These are phyloP conservation scores for Solanum hybrid DNA, from an alignment of 305 asterid genomes.

Conservation along the genomic window DNA sequence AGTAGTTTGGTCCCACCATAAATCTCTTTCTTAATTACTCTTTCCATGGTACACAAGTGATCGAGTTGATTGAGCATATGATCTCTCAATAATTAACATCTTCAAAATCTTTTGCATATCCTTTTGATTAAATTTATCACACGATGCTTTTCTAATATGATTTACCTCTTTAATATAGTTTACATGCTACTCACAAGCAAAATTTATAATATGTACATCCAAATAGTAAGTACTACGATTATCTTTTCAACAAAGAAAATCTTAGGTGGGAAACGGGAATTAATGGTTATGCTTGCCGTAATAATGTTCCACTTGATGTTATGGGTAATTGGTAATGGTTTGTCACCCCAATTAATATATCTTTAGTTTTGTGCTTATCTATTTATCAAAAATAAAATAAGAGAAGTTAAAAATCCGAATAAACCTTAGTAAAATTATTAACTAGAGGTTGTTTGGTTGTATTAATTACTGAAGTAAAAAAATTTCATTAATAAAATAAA, in stretches of 20 bases:
- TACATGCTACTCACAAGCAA: neutral
- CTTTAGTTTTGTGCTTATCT: neutral
- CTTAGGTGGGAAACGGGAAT: neutral
- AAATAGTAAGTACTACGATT: neutral
- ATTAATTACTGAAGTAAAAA: no score
- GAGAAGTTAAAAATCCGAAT: neutral
- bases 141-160: neutral
- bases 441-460: neutral
- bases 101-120: neutral
- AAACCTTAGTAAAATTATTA: neutral
- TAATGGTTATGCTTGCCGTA: neutral
- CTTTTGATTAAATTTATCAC: neutral
- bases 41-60: neutral
- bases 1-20: neutral
- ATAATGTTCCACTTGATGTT: neutral
- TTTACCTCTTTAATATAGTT: neutral
- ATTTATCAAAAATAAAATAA: neutral
- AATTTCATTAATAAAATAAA: rapidly evolving
- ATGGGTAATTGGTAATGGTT: neutral
- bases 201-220: neutral
- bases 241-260: neutral
- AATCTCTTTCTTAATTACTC: neutral
- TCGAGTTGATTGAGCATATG: neutral
- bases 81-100: no score
- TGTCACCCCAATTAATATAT: neutral